These are phyloP conservation scores for Aspergillus conjunctus DNA, from an alignment of 495 filamentous ascomycete species.

Conservation along the genomic window DNA sequence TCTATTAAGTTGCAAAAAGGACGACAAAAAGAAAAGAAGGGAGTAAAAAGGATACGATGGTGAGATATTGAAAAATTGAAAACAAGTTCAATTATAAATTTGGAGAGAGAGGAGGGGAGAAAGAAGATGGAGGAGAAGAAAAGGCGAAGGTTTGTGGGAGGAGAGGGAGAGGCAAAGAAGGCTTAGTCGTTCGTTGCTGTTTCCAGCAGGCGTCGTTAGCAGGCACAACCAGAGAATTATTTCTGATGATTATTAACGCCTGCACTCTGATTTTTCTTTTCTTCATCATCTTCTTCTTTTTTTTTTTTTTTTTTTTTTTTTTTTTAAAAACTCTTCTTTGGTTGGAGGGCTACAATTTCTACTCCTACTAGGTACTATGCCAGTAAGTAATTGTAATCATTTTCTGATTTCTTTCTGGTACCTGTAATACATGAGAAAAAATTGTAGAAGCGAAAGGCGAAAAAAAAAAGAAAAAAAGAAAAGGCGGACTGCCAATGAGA, in stretches of 20 bases:
- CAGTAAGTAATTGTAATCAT: background rate
- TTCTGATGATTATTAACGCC: background rate
- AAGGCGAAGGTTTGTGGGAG: slow-evolving; percentile 39
- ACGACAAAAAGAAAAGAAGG: slow-evolving; percentile 35
- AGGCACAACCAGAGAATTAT: background rate
- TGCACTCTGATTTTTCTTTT: background rate
- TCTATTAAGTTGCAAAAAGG: slow-evolving; percentile 36
- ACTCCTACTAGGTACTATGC: slow-evolving; percentile 1
- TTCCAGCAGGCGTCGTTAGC: slow-evolving; percentile 12
- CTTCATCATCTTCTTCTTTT: background rate
- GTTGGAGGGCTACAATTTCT: background rate
- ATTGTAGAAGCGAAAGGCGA: slow-evolving; percentile 10
- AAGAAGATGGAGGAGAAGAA: slow-evolving; percentile 34
- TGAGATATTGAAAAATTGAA: slow-evolving; percentile 39
- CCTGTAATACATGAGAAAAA: slow-evolving; percentile 9
- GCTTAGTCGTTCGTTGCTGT: slow-evolving; percentile 29
- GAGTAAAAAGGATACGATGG: slow-evolving; percentile 43
- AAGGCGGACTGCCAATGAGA: slow-evolving; percentile 1
- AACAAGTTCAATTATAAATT: slow-evolving; percentile 21
- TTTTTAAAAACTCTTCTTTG: background rate
- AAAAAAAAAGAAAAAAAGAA: slow-evolving; percentile 17
- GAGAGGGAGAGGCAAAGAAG: slow-evolving; percentile 34
- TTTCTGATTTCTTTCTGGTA: background rate
- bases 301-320: background rate
- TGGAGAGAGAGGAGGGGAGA: slow-evolving; percentile 31